Evolutionary conservation across 805 yeast species (phyloP), one percentile per base, ranked within the genome.

Genomic region (Danielozyma ontarioensis): DNA sequence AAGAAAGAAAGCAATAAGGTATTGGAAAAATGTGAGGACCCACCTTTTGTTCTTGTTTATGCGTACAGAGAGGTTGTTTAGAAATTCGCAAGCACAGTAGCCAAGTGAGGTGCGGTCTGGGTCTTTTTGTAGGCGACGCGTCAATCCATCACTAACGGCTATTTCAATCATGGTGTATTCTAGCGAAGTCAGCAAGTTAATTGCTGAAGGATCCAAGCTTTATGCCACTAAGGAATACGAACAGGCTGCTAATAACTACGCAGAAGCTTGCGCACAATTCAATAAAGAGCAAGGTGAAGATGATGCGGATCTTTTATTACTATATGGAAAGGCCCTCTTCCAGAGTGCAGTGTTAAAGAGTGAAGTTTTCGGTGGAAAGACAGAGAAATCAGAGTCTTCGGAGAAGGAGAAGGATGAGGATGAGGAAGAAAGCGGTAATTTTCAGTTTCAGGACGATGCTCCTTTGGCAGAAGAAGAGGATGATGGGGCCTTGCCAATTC

Each of bases 261-360:
- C 85, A 0, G 76, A 78, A 35, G 88, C 93, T 1, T 86, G 95
- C 52, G 81, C 74, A 37, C 40, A 55, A 27, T 69, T 60, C 43
- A 70, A 76, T 31, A 59, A 60, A 10, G 67, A 66, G 25, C 60
- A 69, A 15, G 65, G 70, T 11, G 78, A 74, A n/a, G 72, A 74
- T 28, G 95, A 87, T 42, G 82, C 93, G 4, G 84, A 84, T 40
- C 66, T 86, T 44, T 63, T 88, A 47, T 77, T 72, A 43, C 56
- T 83, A 26, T 88, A 88, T 44, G 96, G 96, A 2, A 78, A 79
- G 53, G 78, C 95, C 1, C 57, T 89, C 24, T 88, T 81, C 59
- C 83, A 80, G 41, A 73, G 76, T 25, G 97, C 89, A 0, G 83
- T 85, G 6, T 62, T 76, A 13, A 80, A 74, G 28, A 78, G 87